Evolutionary conservation across 768 basidiomycete genomes (phyloP).

Genomic region (Tylopilus rubrobrunneus): DNA sequence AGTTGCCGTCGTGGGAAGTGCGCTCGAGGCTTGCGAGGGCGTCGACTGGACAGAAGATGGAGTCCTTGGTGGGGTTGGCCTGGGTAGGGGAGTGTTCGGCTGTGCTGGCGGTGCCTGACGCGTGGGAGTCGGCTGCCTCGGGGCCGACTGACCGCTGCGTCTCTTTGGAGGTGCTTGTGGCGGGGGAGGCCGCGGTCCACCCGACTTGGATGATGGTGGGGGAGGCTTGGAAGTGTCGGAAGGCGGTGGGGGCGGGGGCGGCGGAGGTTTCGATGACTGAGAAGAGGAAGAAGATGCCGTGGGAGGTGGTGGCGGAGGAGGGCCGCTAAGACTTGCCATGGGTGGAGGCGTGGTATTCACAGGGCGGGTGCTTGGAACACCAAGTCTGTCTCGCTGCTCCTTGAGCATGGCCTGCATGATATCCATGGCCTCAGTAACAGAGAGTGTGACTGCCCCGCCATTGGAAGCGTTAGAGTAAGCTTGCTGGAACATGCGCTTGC

Average conservation of each 20-base stretch:
- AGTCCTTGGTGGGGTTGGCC: background rate
- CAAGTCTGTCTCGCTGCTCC: slow-evolving; percentile 21
- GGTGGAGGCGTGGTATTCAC: slow-evolving; percentile 10
- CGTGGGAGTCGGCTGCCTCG: background rate
- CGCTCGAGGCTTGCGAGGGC: background rate
- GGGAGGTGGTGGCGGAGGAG: slow-evolving; percentile 22
- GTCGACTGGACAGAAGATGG: background rate
- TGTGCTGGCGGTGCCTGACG: background rate
- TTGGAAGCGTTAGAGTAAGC: slow-evolving; percentile 11
- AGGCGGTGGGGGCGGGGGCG: no score
- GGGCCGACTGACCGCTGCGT: background rate
- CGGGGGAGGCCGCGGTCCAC: slow-evolving; percentile 3
- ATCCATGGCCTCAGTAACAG: background rate
- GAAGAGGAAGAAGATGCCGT: slow-evolving; percentile 13
- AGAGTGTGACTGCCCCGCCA: background rate
- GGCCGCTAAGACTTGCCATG: slow-evolving; percentile 15
- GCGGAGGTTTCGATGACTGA: slow-evolving; percentile 21
- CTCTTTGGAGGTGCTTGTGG: slow-evolving; percentile 7
- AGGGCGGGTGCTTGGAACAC: slow-evolving; percentile 16
- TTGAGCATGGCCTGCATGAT: slow-evolving; percentile 15
- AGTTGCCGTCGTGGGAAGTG: background rate
- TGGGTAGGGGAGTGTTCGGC: background rate
- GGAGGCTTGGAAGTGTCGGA: background rate
- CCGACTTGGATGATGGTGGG: background rate
- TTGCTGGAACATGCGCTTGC: slow-evolving; percentile 21